Base-by-base conservation (phyloP, 1,139 yeast species). In the Maudiozyma humilis region DNA sequence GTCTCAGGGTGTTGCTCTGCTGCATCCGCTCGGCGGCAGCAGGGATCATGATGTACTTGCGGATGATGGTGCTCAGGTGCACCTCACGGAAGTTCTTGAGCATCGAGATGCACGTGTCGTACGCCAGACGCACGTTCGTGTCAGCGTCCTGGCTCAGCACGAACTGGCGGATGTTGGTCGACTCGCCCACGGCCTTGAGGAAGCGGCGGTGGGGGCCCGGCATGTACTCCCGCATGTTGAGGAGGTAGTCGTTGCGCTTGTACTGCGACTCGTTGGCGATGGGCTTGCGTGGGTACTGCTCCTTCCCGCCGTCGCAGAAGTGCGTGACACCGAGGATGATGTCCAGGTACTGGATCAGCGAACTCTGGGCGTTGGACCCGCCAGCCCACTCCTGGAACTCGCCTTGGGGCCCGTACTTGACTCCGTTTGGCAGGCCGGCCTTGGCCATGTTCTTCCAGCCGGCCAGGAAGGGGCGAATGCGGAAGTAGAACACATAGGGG, bases 381-480 rank as follows among this genome's bases (percentile, higher is more conserved):
- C 97, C 97, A 5, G 95, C 73, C 61, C 76, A 84, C 27, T 72
- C 64, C 49, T 85, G 71, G 44, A 79, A 82, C 18, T 56, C 64
- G 1, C 64, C 54, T 49, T 83, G 89, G 44, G 75, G 69, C 5
- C 95, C 96, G 59, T 88, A 88, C 40, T 72, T 66, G 1, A 88
- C 80, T 1, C 96, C 96, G 46, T 78, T 64, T 41, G 87, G 76
- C 46, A 89, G 71, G 0, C 96, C 96, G 1, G 83, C 88, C 49
- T 79, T 89, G 16, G 76, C 78, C 96, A 89, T 88, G 57, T 86
- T 85, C 60, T 81, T 80, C 95, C 96, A 89, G 1, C 96, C 97
- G 0, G 96, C 96, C 47, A 89, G 68, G 57, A 76, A 89, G 0
- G 97, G 96, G 56, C 97, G 74, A 44, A 89, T 75, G 51, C 93